Conservation (phyloP, 306 rosid genomes). For the Cicer pinnatifidum region DNA sequence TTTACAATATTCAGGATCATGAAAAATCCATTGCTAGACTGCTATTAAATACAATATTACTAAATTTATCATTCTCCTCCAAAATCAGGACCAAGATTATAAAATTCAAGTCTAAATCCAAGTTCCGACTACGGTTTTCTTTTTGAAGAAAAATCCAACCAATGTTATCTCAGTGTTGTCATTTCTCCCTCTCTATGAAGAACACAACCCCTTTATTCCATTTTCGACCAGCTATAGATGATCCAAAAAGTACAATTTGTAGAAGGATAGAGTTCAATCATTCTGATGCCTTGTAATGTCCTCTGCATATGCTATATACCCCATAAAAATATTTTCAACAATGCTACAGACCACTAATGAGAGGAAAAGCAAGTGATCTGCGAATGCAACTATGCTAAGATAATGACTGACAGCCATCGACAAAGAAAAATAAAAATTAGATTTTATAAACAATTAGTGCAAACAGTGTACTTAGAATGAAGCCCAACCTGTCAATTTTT, state of each 20-base stretch:
- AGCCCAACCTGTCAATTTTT: conserved; percentile 82
- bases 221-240: conserved; percentile 40
- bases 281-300: conserved; percentile 34
- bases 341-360: conserved; percentile 36
- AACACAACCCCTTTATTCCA: conserved; percentile 24
- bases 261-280: conserved; percentile 39
- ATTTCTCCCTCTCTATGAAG: conserved; percentile 17
- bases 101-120: conserved; percentile 10
- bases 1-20: conserved; percentile 32
- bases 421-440: conserved; percentile 21
- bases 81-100: not conserved
- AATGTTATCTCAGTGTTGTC: conserved; percentile 33
- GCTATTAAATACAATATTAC: conserved; percentile 32
- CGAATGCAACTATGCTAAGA: conserved; percentile 40
- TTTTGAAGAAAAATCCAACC: not conserved
- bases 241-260: conserved; percentile 40
- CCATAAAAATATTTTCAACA: conserved; percentile 37
- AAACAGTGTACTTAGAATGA: conserved; percentile 34
- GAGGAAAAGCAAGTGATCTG: conserved; percentile 43
- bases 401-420: conserved; percentile 24
- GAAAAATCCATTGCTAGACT: conserved; percentile 36
- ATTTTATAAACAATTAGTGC: conserved; percentile 20
- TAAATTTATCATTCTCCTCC: conserved; percentile 34
- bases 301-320: conserved; percentile 44
- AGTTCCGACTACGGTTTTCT: not conserved